Conservation (phyloP, 768 basidiomycete species). For the Pleurotus tuoliensis region DNA sequence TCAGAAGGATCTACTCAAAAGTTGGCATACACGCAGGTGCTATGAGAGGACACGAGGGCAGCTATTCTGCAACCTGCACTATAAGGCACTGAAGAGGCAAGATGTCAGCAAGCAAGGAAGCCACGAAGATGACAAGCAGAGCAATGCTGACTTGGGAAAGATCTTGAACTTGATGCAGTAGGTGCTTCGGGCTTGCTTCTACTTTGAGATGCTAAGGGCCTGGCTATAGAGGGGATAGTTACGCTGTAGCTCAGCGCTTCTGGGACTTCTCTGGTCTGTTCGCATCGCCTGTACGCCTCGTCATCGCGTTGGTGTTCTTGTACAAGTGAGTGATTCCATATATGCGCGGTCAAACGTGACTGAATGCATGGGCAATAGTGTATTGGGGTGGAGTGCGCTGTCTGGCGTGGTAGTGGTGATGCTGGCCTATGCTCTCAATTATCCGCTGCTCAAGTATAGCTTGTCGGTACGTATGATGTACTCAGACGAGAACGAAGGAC, state of each 20-base stretch:
- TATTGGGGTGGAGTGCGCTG: conserved; percentile 77
- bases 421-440: conserved; percentile 59
- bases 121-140: conserved; percentile 31
- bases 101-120: conserved; percentile 49
- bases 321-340: conserved; percentile 49
- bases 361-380: conserved; percentile 29
- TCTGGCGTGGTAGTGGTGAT: conserved; percentile 66
- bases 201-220: conserved; percentile 4
- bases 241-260: conserved; percentile 66
- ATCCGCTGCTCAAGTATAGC: conserved; percentile 63
- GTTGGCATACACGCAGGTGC: conserved; percentile 66
- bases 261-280: conserved; percentile 71
- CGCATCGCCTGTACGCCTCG: conserved; percentile 56
- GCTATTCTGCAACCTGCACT: conserved; percentile 66
- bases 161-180: conserved; percentile 77
- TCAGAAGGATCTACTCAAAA: conserved; percentile 56
- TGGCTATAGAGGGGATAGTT: conserved; percentile 56
- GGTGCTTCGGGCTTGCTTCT: conserved; percentile 18
- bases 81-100: conserved; percentile 59
- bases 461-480: conserved; percentile 42
- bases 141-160: conserved; percentile 59
- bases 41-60: conserved; percentile 73
- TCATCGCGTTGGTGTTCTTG: conserved; percentile 66
- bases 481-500: background rate
- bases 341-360: background rate